Conservation (phyloP, 163 green algal species). For the Picocystis sp. region DNA sequence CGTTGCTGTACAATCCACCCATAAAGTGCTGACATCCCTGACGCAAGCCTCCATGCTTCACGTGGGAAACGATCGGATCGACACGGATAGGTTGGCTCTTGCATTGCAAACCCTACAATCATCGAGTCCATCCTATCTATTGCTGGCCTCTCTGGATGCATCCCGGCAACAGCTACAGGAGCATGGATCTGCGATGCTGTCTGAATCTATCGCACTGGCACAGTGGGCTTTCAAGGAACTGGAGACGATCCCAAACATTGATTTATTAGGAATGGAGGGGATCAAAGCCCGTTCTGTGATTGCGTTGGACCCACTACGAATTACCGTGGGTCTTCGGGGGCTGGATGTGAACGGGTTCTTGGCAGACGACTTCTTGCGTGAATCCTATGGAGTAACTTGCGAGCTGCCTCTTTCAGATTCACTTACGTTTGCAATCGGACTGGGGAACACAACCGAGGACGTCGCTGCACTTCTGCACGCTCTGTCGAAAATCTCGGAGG, state of each 20-base stretch:
- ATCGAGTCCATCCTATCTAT: slow-evolving; percentile 73
- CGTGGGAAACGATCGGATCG: slow-evolving; percentile 5
- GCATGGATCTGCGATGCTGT: too few species aligned
- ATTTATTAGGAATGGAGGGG: slow-evolving; percentile 3
- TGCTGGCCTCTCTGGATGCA: slow-evolving; percentile 73
- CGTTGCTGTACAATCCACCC: slow-evolving; percentile 74
- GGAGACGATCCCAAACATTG: background rate
- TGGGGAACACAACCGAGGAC: slow-evolving; percentile 33
- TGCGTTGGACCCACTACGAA: slow-evolving; percentile 42
- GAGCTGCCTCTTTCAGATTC: slow-evolving; percentile 47
- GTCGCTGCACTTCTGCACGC: slow-evolving; percentile 2
- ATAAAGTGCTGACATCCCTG: slow-evolving; percentile 71
- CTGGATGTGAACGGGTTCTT: slow-evolving; percentile 35
- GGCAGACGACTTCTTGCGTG: slow-evolving; percentile 37
- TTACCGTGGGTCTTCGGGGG: slow-evolving; percentile 39
- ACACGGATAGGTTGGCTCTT: slow-evolving; percentile 9
- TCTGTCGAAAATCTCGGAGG: too few species aligned
- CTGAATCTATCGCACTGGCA: too few species aligned
- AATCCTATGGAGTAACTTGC: slow-evolving; percentile 31
- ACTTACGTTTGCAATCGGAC: slow-evolving; percentile 37
- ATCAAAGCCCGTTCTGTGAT: background rate
- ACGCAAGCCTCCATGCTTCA: slow-evolving; percentile 36
- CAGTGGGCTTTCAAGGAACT: too few species aligned
- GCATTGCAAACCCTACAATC: slow-evolving; percentile 38
- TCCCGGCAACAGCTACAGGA: slow-evolving; percentile 17